Base-by-base conservation (phyloP, 495 filamentous ascomycete genomes). In the Thermochaetoides thermophila region DNA sequence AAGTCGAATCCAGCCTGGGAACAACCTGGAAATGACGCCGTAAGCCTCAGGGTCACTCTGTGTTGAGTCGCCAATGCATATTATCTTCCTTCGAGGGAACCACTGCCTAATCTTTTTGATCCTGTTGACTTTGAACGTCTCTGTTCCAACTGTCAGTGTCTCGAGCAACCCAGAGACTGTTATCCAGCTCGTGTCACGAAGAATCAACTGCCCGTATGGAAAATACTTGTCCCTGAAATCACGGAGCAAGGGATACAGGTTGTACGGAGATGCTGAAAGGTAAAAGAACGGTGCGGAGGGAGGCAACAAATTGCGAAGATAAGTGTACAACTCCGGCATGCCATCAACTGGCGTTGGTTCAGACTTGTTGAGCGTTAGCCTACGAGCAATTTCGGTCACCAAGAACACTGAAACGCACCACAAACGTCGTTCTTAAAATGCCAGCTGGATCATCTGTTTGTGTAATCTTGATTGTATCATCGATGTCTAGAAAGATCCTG, bases 391-490 rank as follows among this genome's bases (percentile, higher is more conserved):
- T 10, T 4, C 10, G 13, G 4, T 12, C 10, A 22, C 14, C 7
- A 18, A 10, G 16, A 32, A 2, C 0, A 5, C n/a, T n/a, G 16
- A 10, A 11, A 41, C 43, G 20, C 37, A 83, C 75, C 26, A 76
- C 73, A 45, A 96, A 94, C 2, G 86, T 96, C 8, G 78, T 78
- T 21, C 70, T 67, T 4, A 94, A 60, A 39, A 94, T 84, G 5
- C 83, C 83, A 27, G 78, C 69, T 1, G 80, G 70, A 28, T 79
- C 73, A 25, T 72, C 71, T 2, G 89, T 92, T 49, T 79, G 68
- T 0, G 87, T 92, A 32, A 84, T 63, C 57, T 96, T 95, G 63
- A 95, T 92, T 2, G 87, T 89, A 54, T 96, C 87, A 54, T 96
- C 87, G 48, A 96, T 77, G 47, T 96, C 87, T 74, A 29, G 19